Evolutionary conservation across 2,329 filamentous ascomycete species (phyloP), one percentile per base, ranked within the genome.

Genomic region (Colletotrichum sp.): DNA sequence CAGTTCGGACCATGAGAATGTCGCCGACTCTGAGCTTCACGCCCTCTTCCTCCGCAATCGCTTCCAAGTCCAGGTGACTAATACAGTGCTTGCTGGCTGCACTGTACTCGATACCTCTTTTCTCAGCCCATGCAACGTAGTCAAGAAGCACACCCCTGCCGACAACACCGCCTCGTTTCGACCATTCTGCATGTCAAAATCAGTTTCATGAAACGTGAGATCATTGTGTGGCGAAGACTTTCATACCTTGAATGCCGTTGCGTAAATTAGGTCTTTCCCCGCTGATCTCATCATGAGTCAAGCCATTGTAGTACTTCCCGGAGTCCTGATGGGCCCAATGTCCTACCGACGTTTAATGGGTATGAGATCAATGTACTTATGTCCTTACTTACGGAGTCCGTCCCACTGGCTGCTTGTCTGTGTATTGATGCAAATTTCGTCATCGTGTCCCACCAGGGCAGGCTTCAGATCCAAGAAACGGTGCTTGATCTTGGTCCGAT

Each of bases 301-400:
- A 52, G 43, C 43, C 43, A 0, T 52, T 52, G 43, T 52, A 52
- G 43, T 52, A 52, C 6, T 52, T 52, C n/a, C 10, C n/a, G 0
- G 43, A 52, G 10, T 52, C 43, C 8, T 52, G 43, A 2, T 52
- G 43, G n/a, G 43, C 43, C 43, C 43, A 52, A 21, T 52, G 43
- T 52, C 43, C 43, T 52, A 21, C 6, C n/a, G 3, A 21, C n/a
- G 6, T 13, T 21, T 2, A 52, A 21, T 52, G 12, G 6, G n/a
- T 21, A 21, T 21, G 43, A 52, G 10, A 2, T 24, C 0, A 8
- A 13, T 7, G 3, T 0, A 52, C 1, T 21, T 21, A 21, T 13
- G n/a, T 52, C n/a, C 10, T 52, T 52, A 21, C 43, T 52, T 13
- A 21, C 43, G 43, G 43, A 52, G 43, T 5, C 43, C 43, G n/a